Base-by-base conservation (phyloP, 768 basidiomycete species). In the Phanerochaete carnosa region DNA sequence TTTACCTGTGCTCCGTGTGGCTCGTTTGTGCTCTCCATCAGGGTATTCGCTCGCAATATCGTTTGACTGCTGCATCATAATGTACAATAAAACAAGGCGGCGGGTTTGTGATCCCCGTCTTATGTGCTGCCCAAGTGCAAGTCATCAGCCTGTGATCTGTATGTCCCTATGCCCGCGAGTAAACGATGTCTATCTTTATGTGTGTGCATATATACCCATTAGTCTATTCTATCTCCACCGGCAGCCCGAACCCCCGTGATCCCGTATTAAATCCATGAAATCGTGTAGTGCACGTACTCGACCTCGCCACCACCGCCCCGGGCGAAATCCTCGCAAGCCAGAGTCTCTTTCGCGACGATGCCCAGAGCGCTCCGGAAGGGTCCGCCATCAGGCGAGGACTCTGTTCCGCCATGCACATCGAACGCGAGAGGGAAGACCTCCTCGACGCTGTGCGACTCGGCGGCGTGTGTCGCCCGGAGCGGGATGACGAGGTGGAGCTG, bases 401-500 rank as follows among this genome's bases (percentile, higher is more conserved):
- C 1, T 4, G 12, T n/a, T 12, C 47, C 58, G 15, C 16, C 45
- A 26, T 58, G 45, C 49, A 35, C 55, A 9, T 51, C 60, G 15
- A 65, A 64, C 8, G 39, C 57, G 1, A 70, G 62, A 49, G 70
- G 66, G 63, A 93, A 91, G 2, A 85, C 77, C 9, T 69, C 66
- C 62, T 90, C 87, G 47, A 92, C 71, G 0, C 81, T 80, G 33
- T 67, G 73, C 0, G 83, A 85, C 74, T 94, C 92, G 13, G 68
- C 69, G 0, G 74, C 65, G 63, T 89, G 87, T 0, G 88, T 90
- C 0, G 77, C 70, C 0, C 93, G 88, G 3, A 90, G 76, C 0
- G 92, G 90, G n/a, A 93, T 83, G 52, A 92, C 78, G 15, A 94
- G 80, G 65, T 92, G 89, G 70, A 94, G 94, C 29, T 54, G 66